Evolutionary conservation across 768 basidiomycete genomes (phyloP).

Genomic region (Kwoniella pini): DNA sequence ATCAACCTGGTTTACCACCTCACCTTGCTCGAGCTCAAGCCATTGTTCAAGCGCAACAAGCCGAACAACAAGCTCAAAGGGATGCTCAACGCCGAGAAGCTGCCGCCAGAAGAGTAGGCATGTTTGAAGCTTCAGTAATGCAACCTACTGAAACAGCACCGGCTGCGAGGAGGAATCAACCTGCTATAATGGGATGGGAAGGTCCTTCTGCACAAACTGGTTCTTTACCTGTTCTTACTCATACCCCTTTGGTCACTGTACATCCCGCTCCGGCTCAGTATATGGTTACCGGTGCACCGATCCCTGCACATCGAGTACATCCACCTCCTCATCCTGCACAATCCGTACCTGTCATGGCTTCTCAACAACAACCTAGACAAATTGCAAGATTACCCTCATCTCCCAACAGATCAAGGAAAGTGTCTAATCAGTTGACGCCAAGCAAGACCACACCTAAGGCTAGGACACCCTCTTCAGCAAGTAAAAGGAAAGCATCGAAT

Average conservation of each 20-base stretch:
- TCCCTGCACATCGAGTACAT: slow-evolving; percentile 32
- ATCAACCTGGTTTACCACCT: slow-evolving; percentile 23
- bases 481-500: slow-evolving; percentile 15
- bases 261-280: slow-evolving; percentile 42
- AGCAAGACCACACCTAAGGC: slow-evolving; percentile 29
- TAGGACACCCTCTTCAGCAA: slow-evolving; percentile 30
- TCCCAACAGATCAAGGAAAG: slow-evolving; percentile 21
- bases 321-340: slow-evolving; percentile 38
- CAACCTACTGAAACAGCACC: slow-evolving; percentile 18
- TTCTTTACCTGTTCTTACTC: slow-evolving; percentile 22
- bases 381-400: slow-evolving; percentile 38
- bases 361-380: slow-evolving; percentile 20
- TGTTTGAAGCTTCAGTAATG: slow-evolving; percentile 42
- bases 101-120: slow-evolving; percentile 30
- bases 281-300: slow-evolving; percentile 4
- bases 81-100: slow-evolving; percentile 27
- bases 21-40: slow-evolving; percentile 41
- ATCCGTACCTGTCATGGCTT: neutral
- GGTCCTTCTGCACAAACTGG: slow-evolving; percentile 34
- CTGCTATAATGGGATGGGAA: slow-evolving; percentile 42
- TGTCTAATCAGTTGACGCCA: slow-evolving; percentile 11
- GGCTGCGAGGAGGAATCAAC: slow-evolving; percentile 4
- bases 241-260: slow-evolving; percentile 35
- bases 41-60: slow-evolving; percentile 38
- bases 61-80: slow-evolving; percentile 31